Percentiles rank a stretch among this genome's conserved stretches.
These are phyloP conservation scores for Nitzschia sp. DNA, from an alignment of 108 stramenopile genomes.

Conservation along the genomic window DNA sequence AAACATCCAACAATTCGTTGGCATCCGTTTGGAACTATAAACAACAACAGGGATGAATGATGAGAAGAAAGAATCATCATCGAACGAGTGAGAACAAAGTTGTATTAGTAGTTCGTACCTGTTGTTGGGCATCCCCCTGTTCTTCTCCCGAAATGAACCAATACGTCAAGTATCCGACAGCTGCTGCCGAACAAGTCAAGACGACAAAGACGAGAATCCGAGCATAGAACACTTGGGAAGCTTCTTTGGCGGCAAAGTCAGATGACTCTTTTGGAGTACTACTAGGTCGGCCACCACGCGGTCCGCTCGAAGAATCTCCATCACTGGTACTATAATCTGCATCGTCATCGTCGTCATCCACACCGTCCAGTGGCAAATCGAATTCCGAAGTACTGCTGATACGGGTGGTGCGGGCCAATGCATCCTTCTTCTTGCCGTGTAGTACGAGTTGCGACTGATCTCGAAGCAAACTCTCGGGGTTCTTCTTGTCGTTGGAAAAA, in stretches of 20 bases:
- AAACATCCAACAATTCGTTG: neutral
- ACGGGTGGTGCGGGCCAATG: neutral
- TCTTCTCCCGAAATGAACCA: constrained; percentile 4
- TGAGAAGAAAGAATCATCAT: neutral
- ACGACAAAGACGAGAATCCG: constrained; percentile 4
- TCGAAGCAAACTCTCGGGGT: neutral
- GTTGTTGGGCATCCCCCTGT: neutral
- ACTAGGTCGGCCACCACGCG: neutral
- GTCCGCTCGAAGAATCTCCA: neutral
- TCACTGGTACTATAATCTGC: neutral
- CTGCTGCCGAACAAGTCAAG: neutral
- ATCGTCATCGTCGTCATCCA: neutral
- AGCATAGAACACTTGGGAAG: constrained; percentile 5
- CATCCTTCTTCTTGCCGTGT: neutral
- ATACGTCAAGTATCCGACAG: constrained; percentile 10
- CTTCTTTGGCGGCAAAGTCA: constrained; percentile 14
- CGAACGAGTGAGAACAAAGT: no score
- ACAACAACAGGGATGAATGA: neutral
- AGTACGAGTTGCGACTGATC: neutral
- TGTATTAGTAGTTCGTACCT: neutral
- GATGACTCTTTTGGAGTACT: neutral
- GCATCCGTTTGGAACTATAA: constrained; percentile 9
- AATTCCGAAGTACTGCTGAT: no score
- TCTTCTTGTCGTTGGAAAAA: neutral
- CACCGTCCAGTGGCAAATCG: neutral